Evolutionary conservation across 345 rosid species (phyloP).

Genomic region (Eutrema yunnanense): DNA sequence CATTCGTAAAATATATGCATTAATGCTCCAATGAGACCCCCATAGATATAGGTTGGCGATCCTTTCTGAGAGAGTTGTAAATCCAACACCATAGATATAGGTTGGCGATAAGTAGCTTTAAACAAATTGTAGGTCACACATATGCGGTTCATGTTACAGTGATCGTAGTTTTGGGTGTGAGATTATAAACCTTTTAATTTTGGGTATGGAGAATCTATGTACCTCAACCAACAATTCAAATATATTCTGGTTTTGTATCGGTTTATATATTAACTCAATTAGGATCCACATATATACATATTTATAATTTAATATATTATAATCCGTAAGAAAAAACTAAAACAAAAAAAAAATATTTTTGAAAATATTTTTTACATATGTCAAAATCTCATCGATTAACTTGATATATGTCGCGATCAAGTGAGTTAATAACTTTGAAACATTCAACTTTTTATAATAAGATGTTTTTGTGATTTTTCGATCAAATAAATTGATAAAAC

Average conservation of each 20-base stretch:
- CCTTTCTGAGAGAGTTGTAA: constrained; percentile 2
- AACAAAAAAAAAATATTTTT: too few species aligned
- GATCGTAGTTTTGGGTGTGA: not conserved
- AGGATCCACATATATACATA: too few species aligned
- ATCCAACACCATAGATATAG: not conserved
- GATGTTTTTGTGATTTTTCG: not conserved
- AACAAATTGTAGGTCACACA: not conserved
- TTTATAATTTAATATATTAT: too few species aligned
- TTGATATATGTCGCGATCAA: too few species aligned
- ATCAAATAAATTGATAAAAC: not conserved
- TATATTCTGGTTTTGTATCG: not conserved
- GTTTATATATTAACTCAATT: not conserved
- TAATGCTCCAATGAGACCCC: not conserved
- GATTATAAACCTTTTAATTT: not conserved
- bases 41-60: not conserved
- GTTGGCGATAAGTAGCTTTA: not conserved
- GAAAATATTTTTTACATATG: too few species aligned
- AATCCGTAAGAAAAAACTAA: too few species aligned
- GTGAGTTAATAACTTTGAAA: too few species aligned
- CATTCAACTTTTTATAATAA: too few species aligned
- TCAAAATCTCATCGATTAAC: too few species aligned
- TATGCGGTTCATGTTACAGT: not conserved
- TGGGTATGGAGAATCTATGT: not conserved
- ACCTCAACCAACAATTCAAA: not conserved
- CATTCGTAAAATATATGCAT: constrained; percentile 11